Conservation (phyloP, 2,329 filamentous ascomycete species). For the Endoconidiophora polonica region DNA sequence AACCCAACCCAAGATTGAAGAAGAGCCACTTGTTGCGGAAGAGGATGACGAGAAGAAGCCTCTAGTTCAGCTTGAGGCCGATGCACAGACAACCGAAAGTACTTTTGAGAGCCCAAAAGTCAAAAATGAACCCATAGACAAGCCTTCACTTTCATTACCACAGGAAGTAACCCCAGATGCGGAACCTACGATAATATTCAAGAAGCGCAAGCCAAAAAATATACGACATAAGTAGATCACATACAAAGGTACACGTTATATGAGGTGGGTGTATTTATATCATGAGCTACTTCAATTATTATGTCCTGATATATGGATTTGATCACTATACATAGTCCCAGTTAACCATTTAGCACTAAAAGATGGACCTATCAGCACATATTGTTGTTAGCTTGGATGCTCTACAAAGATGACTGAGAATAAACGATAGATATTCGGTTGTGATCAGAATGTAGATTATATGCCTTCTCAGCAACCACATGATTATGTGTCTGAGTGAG, state of each 20-base stretch:
- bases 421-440: neutral
- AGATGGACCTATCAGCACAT: too few relatives aligned
- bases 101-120: neutral
- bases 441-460: constrained; percentile 13
- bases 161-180: constrained; percentile 15
- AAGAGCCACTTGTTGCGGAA: constrained; percentile 16
- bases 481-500: constrained; percentile 11
- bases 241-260: neutral
- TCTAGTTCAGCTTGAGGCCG: neutral
- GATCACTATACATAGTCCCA: too few relatives aligned
- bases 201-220: constrained; percentile 59
- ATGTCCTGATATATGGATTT: too few relatives aligned
- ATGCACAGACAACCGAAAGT: too few relatives aligned
- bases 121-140: neutral
- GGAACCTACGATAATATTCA: constrained; percentile 42
- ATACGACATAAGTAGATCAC: constrained; percentile 36
- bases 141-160: neutral
- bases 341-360: too few relatives aligned
- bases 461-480: constrained; percentile 12
- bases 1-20: constrained; percentile 14
- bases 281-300: neutral
- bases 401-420: neutral
- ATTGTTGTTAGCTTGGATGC: neutral
- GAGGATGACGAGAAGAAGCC: neutral
- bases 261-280: neutral